Evolutionary conservation across 2,329 filamentous ascomycete genomes (phyloP), one percentile per base, ranked within the genome.

Genomic region (Hypoxylon sp.): DNA sequence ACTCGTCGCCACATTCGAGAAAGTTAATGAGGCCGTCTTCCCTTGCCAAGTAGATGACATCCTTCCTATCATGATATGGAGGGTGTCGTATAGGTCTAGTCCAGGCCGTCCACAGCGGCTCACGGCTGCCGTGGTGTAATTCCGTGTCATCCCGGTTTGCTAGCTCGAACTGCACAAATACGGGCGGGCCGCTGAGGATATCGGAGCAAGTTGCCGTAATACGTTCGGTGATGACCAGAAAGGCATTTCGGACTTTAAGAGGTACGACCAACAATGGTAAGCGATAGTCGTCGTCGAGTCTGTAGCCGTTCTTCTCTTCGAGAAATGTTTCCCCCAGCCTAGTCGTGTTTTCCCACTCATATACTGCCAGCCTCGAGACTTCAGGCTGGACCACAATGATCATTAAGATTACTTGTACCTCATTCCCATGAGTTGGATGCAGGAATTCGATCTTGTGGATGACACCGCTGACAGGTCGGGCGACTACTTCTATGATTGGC

Each of bases 401-500:
- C 9, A 97, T 80, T 2, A 98, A 83, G n/a, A 96, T 89, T 44
- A 96, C 86, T 71, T 89, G 89, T 56, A 89, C 83, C 8, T 87
- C 84, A 64, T 94, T 89, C 55, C 87, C 84, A 0, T 85, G 78
- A 8, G 84, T 83, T 6, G 93, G 92, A 63, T 91, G 88, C 2
- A 99, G 83, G 69, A 98, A 99, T 20, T 93, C 91, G 83, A 97
- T 89, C 71, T 93, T 91, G 71, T 95, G 84, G 58, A 98, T 92
- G n/a, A 89, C 83, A 0, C 92, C 93, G 6, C 89, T 85, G 6
- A 93, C 81, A 8, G 77, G 69, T 8, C 84, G 81, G 16, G 81
- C 73, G 16, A 78, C 74, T 38, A 71, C 76, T 0, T 76, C 77
- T 64, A 83, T 83, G 60, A 97, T 84, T 1, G 91, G 91, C 8